A percentile compares a stretch with the other conserved stretches of the same genome.
phyloP scores from a whole-genome alignment of 768 basidiomycete genomes.

The Lactarius sp. region DNA sequence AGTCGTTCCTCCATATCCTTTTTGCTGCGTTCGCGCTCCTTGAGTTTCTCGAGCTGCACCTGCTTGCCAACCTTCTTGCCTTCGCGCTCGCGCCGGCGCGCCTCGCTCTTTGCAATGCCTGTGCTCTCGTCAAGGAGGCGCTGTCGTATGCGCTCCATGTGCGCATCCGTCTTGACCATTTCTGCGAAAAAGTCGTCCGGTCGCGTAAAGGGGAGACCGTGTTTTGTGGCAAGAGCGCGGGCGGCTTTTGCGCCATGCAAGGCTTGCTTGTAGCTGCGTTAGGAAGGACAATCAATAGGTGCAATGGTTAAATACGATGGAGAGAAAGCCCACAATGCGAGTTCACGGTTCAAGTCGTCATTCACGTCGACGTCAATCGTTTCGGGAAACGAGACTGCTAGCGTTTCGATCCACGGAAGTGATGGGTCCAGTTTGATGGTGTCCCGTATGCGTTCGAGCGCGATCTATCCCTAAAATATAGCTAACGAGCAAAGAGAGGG shows the following conservation, averaged over 20 bases:
- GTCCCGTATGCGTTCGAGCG: slow-evolving; percentile 76
- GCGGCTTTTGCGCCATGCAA: slow-evolving; percentile 77
- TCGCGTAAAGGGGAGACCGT: slow-evolving; percentile 81
- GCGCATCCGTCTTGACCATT: slow-evolving; percentile 95
- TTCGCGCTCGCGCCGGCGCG: slow-evolving; percentile 86
- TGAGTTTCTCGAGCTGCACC: slow-evolving; percentile 90
- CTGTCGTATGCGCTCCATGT: slow-evolving; percentile 96
- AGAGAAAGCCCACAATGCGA: slow-evolving; percentile 66
- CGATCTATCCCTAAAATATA: slow-evolving; percentile 43
- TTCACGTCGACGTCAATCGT: slow-evolving; percentile 71
- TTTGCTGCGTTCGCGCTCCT: slow-evolving; percentile 83
- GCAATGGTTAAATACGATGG: background rate
- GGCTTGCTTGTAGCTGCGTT: slow-evolving; percentile 88
- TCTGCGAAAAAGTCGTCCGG: slow-evolving; percentile 96
- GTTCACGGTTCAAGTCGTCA: slow-evolving; percentile 90
- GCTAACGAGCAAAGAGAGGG: background rate
- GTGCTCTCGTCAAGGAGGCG: slow-evolving; percentile 84
- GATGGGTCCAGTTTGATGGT: slow-evolving; percentile 68
- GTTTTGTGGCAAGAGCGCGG: slow-evolving; percentile 67
- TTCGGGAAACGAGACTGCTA: slow-evolving; percentile 66
- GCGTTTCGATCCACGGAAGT: slow-evolving; percentile 81
- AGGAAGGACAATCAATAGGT: slow-evolving; percentile 1
- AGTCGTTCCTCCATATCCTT: slow-evolving; percentile 88
- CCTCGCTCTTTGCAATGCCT: slow-evolving; percentile 85
- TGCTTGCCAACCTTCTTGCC: slow-evolving; percentile 99